Evolutionary conservation across 805 yeast genomes (phyloP).

Genomic region (Myxozyma udenii): DNA sequence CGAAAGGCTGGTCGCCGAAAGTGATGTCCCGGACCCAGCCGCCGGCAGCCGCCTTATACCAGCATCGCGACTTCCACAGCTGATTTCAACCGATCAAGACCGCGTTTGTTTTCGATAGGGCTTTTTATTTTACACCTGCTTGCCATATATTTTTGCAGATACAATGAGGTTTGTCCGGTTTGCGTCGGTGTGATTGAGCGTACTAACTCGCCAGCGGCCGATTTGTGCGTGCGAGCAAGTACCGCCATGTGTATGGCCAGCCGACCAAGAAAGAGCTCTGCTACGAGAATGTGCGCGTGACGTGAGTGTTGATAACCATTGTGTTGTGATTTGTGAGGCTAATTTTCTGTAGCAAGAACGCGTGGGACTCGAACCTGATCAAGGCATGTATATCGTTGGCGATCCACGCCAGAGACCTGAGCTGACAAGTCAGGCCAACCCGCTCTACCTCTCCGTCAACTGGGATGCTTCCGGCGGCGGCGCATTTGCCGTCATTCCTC

Average conservation of each 20-base stretch:
- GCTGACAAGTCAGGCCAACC: constrained; percentile 52
- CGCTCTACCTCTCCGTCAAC: constrained; percentile 78
- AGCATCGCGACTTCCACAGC: no score
- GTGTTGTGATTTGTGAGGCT: no score
- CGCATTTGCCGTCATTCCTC: constrained; percentile 90
- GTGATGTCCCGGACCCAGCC: no score
- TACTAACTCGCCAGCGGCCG: constrained; percentile 41
- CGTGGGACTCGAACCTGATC: constrained; percentile 92
- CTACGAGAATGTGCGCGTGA: constrained; percentile 58
- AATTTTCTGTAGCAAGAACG: constrained; percentile 66
- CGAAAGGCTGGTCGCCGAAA: no score
- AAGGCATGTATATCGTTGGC: constrained; percentile 40
- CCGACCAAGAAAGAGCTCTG: constrained; percentile 67
- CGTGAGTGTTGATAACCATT: constrained; percentile 33
- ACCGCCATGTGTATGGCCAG: constrained; percentile 94
- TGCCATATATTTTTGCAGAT: no score
- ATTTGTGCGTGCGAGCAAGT: constrained; percentile 94
- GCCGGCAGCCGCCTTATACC: no score
- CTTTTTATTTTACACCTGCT: no score
- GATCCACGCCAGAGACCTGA: background rate
- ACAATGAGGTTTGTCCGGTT: background rate
- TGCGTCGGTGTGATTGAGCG: background rate
- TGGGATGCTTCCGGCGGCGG: constrained; percentile 98
- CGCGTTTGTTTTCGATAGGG: no score
- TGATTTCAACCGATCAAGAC: no score